phyloP scores from a whole-genome alignment of 2,329 filamentous ascomycete species.

The Aspergillus sp. region DNA sequence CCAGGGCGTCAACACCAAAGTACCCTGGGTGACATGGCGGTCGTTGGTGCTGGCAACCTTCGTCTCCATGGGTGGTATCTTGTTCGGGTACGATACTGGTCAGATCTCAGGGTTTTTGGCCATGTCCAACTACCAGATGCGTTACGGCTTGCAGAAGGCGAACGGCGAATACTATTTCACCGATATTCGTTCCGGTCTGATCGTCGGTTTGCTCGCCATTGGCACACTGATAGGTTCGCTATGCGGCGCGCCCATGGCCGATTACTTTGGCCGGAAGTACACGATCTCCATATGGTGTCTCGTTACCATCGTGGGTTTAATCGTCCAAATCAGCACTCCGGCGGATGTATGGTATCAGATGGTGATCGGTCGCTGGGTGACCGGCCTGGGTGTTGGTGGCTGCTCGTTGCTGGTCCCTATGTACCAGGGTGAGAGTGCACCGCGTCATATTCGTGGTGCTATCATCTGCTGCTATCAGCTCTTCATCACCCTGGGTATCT shows the following conservation, averaged over 20 bases:
- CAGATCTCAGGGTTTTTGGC: conserved; percentile 38
- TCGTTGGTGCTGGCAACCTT: conserved; percentile 35
- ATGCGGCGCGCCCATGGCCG: conserved; percentile 31
- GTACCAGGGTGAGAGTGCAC: conserved; percentile 39
- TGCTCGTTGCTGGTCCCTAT: conserved; percentile 38
- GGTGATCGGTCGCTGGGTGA: conserved; percentile 35
- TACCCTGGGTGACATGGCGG: conserved; percentile 28
- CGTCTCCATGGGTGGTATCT: conserved; percentile 38
- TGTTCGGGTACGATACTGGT: conserved; percentile 38
- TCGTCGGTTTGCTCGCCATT: conserved; percentile 35
- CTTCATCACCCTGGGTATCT: conserved; percentile 40
- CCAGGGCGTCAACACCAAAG: too few relatives aligned
- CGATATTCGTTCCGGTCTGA: conserved; percentile 33
- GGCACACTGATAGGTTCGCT: conserved; percentile 36
- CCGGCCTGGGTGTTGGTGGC: conserved; percentile 37
- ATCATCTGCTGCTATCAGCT: conserved; percentile 41
- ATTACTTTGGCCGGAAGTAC: conserved; percentile 34
- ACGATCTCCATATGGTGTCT: conserved; percentile 34
- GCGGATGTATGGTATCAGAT: conserved; percentile 32
- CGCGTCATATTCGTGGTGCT: conserved; percentile 38
- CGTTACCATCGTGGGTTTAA: conserved; percentile 32
- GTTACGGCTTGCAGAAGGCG: conserved; percentile 27
- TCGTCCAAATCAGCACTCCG: conserved; percentile 36
- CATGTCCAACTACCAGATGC: conserved; percentile 33
- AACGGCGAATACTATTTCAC: conserved; percentile 28